phyloP scores from a whole-genome alignment of 768 basidiomycete genomes.

The Boletus eberwhitei region DNA sequence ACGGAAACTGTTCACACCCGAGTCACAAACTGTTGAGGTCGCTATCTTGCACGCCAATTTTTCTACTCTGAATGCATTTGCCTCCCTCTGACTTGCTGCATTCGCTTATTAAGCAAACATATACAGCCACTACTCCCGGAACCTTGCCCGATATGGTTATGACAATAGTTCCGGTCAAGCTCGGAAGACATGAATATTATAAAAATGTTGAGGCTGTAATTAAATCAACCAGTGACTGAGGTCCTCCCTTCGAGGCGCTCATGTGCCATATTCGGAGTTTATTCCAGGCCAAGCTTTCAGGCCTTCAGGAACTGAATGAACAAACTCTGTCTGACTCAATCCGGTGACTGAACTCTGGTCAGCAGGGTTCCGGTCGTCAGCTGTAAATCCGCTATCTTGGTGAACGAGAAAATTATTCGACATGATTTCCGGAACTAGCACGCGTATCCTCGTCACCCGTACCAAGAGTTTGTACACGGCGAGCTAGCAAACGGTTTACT shows the following conservation, averaged over 20 bases:
- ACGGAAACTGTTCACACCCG: too few relatives aligned
- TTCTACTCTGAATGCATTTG: too few relatives aligned
- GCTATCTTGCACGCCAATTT: too few relatives aligned
- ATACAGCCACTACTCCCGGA: too few relatives aligned
- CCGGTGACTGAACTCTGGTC: not conserved
- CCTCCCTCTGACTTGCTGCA: too few relatives aligned
- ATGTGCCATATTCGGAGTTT: not conserved
- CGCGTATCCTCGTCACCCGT: not conserved
- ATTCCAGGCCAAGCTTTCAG: too few relatives aligned
- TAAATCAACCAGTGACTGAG: not conserved
- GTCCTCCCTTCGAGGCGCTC: not conserved
- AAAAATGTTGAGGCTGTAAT: not conserved
- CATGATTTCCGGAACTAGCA: not conserved
- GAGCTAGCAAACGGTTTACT: not conserved
- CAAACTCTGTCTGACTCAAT: not conserved
- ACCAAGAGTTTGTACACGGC: not conserved
- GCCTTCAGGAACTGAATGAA: not conserved
- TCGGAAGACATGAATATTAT: too few relatives aligned
- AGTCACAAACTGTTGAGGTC: too few relatives aligned
- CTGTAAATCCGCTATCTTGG: not conserved
- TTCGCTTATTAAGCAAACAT: too few relatives aligned
- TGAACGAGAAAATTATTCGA: not conserved
- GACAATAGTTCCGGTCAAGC: too few relatives aligned
- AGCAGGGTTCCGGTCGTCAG: slow-evolving; percentile 1
- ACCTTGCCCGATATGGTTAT: too few relatives aligned